Evolutionary conservation across 768 basidiomycete genomes (phyloP).

Genomic region (Tubosaeta sp.): DNA sequence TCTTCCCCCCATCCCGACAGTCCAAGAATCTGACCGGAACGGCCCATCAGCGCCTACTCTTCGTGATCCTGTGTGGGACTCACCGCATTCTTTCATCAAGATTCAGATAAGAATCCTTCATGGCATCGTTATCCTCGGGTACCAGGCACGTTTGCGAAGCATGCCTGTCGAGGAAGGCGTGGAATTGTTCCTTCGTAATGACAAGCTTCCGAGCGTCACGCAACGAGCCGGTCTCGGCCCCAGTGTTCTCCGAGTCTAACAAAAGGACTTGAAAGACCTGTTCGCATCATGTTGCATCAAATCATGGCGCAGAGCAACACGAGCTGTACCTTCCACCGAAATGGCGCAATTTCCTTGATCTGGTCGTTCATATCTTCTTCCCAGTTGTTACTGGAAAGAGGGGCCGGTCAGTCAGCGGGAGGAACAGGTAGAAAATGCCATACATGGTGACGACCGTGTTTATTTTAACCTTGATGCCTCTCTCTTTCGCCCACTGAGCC

Average conservation of each 20-base stretch:
- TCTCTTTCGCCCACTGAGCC: constrained; percentile 27
- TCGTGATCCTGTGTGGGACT: not conserved
- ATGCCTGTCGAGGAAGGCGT: constrained; percentile 34
- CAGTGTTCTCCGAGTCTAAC: constrained; percentile 35
- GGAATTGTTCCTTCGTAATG: constrained; percentile 34
- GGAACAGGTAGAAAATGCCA: not conserved
- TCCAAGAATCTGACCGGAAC: constrained; percentile 28
- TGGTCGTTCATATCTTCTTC: constrained; percentile 39
- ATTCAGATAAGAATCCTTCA: constrained; percentile 38
- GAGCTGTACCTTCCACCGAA: constrained; percentile 36
- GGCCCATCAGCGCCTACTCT: not conserved
- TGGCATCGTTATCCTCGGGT: constrained; percentile 36
- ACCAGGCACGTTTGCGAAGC: constrained; percentile 28
- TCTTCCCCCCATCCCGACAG: constrained; percentile 33
- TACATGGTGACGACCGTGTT: constrained; percentile 30
- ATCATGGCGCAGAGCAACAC: not conserved
- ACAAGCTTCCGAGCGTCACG: constrained; percentile 33
- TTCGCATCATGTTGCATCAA: not conserved
- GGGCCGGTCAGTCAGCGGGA: not conserved
- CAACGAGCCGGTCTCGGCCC: constrained; percentile 25
- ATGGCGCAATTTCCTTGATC: constrained; percentile 31
- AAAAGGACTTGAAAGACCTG: constrained; percentile 36
- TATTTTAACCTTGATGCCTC: constrained; percentile 32
- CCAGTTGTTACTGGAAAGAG: constrained; percentile 30
- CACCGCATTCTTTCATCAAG: constrained; percentile 39